phyloP scores from a whole-genome alignment of 768 basidiomycete genomes.

The Chalciporus sphaerocephalus region DNA sequence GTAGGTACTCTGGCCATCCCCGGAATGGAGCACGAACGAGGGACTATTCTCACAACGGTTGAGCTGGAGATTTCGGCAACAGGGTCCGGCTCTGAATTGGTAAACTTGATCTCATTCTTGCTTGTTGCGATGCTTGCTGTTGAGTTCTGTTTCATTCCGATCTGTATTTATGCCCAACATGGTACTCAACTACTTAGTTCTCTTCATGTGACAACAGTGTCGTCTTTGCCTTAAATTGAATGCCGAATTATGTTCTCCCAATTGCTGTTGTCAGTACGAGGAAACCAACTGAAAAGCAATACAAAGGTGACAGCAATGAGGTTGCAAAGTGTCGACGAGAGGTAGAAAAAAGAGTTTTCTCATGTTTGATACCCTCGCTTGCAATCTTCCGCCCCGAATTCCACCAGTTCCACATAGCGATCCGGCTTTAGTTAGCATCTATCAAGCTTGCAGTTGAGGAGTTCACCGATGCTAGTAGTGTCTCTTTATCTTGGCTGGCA shows the following conservation, averaged over 20 bases:
- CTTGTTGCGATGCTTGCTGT: slow-evolving; percentile 1
- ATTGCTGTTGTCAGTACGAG: too few relatives aligned
- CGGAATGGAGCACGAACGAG: slow-evolving; percentile 32
- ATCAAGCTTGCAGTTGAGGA: neutral
- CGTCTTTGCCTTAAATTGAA: neutral
- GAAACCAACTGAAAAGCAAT: too few relatives aligned
- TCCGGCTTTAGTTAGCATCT: too few relatives aligned
- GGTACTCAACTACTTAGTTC: slow-evolving; percentile 9
- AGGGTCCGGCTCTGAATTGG: slow-evolving; percentile 25
- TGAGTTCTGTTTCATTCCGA: neutral
- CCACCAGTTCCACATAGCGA: too few relatives aligned
- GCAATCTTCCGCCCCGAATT: too few relatives aligned
- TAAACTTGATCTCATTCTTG: slow-evolving; percentile 6
- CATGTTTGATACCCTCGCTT: too few relatives aligned
- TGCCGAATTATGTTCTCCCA: neutral
- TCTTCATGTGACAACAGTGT: neutral
- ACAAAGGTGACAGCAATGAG: too few relatives aligned
- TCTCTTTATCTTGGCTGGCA: slow-evolving; percentile 5
- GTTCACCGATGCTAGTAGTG: slow-evolving; percentile 2
- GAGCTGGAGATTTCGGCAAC: slow-evolving; percentile 30
- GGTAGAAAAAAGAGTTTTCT: too few relatives aligned
- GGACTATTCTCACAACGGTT: slow-evolving; percentile 38
- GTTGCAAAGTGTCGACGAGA: too few relatives aligned
- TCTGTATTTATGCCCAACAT: slow-evolving; percentile 2
- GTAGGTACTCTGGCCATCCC: slow-evolving; percentile 46